Base-by-base conservation (phyloP, 2,329 filamentous ascomycete genomes). In the Phialocephala sp. region DNA sequence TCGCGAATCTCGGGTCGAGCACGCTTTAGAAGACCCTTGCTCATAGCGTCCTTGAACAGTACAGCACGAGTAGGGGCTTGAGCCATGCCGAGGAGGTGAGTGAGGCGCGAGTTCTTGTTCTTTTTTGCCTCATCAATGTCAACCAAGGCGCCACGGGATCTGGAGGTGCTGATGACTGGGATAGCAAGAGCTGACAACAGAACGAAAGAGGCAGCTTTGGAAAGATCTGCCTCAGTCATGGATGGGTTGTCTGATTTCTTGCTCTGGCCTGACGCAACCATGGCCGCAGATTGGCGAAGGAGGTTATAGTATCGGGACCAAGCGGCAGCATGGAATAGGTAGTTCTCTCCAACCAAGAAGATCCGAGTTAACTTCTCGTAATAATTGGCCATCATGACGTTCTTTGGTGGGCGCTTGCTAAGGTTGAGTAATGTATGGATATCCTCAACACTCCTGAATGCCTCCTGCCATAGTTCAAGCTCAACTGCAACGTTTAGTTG, bases 321-420 rank as follows among this genome's bases (percentile, higher is more conserved):
- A 68, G 95, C 93, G 62, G 95, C 95, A 72, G 95, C 95, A 78
- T 99, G 95, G 89, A 99, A 99, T 55, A 99, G 89, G 79, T 98
- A 98, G 85, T 99, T 99, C 83, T 98, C 95, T 79, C 94, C 97
- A 72, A 98, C 95, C 69, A 99, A 88, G 86, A 99, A 99, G 79
- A 99, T 99, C 71, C 94, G 89, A 47, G 95, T 97, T 65, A 99
- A 89, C 84, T 98, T 98, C 86, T 99, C 95, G 81, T 98, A 99
- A 86, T 99, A 99, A 84, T 98, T 99, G 82, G 95, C 95, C 95
- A 99, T 99, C 95, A 99, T 98, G 77, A 97, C 86, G 79, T 97
- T 97, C 90, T 98, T 98, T 62, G 95, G 91, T 45, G 94, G 94
- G 63, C 95, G 92, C 87, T 98, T 98, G 90, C 94, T 98, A 73